Evolutionary conservation across 768 basidiomycete species (phyloP).

Genomic region (Jaapia argillacea): DNA sequence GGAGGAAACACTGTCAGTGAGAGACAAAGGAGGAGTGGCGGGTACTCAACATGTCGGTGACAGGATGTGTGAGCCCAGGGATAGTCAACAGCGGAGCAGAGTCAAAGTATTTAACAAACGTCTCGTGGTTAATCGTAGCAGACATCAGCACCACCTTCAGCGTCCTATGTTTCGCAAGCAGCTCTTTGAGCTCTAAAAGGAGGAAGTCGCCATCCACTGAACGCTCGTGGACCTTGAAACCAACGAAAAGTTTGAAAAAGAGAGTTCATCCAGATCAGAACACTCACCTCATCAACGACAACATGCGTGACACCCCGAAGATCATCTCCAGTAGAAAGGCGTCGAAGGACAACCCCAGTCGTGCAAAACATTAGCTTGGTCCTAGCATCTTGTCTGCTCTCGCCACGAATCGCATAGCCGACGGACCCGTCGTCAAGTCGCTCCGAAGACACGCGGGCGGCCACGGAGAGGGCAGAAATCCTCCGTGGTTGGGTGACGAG

Average conservation of each 20-base stretch:
- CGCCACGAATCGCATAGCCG: slow-evolving; percentile 86
- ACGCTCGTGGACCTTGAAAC: slow-evolving; percentile 83
- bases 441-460: slow-evolving; percentile 79
- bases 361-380: slow-evolving; percentile 87
- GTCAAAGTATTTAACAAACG: slow-evolving; percentile 75
- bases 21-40: not conserved
- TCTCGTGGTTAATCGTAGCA: slow-evolving; percentile 87
- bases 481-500: slow-evolving; percentile 86
- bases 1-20: not conserved
- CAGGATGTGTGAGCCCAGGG: slow-evolving; percentile 74
- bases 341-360: slow-evolving; percentile 83
- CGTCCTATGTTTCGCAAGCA: slow-evolving; percentile 49
- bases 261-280: not conserved
- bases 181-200: slow-evolving; percentile 71
- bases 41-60: slow-evolving; percentile 53
- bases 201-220: slow-evolving; percentile 88
- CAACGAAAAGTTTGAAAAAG: slow-evolving; percentile 1
- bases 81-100: slow-evolving; percentile 76
- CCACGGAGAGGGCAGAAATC: slow-evolving; percentile 83
- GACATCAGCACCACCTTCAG: slow-evolving; percentile 89
- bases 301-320: slow-evolving; percentile 71
- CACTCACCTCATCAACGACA: slow-evolving; percentile 77
- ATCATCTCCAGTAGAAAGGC: slow-evolving; percentile 65
- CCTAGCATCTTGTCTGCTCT: slow-evolving; percentile 51
- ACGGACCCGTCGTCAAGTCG: slow-evolving; percentile 67